Conservation (phyloP, 352 stramenopile genomes). For the Ophiocytium majus region DNA sequence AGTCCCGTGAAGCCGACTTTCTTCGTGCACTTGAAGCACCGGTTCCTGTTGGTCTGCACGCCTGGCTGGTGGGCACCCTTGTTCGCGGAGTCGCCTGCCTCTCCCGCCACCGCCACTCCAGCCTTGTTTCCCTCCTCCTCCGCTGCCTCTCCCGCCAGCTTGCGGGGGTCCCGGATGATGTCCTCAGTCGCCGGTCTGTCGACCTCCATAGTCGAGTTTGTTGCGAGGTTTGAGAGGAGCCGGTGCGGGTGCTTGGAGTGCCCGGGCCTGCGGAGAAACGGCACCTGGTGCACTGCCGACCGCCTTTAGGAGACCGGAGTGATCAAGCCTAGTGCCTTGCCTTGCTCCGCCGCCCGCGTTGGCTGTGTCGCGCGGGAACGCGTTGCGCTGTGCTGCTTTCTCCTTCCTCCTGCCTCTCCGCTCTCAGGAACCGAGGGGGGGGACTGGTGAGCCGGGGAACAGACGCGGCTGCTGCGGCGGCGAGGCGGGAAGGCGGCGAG, state of each 20-base stretch:
- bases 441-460: too few relatives aligned
- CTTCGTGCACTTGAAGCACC: slow-evolving; percentile 83
- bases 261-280: not conserved
- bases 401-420: too few relatives aligned
- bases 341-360: not conserved
- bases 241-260: too few relatives aligned
- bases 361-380: not conserved
- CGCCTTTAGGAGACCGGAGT: too few relatives aligned
- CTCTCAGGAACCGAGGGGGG: too few relatives aligned
- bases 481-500: too few relatives aligned
- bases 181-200: not conserved
- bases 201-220: not conserved
- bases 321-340: not conserved
- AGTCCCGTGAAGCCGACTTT: slow-evolving; percentile 77
- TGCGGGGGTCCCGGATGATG: not conserved
- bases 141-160: not conserved
- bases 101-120: not conserved
- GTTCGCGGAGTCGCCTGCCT: not conserved
- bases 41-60: slow-evolving; percentile 78
- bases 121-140: not conserved
- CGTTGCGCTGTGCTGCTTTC: too few relatives aligned
- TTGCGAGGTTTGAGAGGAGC: too few relatives aligned
- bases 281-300: too few relatives aligned
- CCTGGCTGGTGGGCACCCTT: not conserved
- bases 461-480: too few relatives aligned